These are phyloP conservation scores for Penicillium sp. DNA, from an alignment of 2,329 filamentous ascomycete species.

Conservation along the genomic window DNA sequence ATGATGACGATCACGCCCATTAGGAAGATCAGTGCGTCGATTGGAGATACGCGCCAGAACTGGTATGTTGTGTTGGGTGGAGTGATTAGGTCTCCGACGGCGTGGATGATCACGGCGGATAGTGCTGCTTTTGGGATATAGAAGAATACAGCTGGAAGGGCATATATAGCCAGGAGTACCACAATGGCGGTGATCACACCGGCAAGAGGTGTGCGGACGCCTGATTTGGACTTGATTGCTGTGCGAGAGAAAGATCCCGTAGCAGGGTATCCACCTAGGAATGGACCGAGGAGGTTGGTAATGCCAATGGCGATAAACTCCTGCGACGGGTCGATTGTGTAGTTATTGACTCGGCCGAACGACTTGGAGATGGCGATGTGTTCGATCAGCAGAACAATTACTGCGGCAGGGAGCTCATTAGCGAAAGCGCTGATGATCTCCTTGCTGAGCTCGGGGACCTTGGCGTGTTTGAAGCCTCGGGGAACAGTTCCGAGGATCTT, in stretches of 20 bases:
- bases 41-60: not conserved
- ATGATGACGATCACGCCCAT: not conserved
- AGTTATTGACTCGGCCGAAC: not conserved
- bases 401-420: not conserved
- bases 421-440: not conserved
- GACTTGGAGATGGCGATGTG: not conserved
- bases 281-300: not conserved
- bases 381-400: not conserved
- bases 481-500: not conserved
- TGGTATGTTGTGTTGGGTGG: not conserved
- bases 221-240: not conserved
- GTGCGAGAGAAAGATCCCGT: not conserved
- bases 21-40: not conserved
- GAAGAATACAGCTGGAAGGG: not conserved
- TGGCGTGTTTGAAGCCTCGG: not conserved
- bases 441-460: not conserved
- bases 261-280: not conserved
- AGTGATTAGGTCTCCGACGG: not conserved
- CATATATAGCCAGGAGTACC: not conserved
- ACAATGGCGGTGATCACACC: not conserved
- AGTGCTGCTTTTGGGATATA: not conserved
- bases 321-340: not conserved
- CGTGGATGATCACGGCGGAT: not conserved
- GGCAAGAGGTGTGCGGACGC: not conserved
- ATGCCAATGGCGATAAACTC: not conserved